phyloP scores from a whole-genome alignment of 257 asterid species.

The Galeopsis tetrahit region DNA sequence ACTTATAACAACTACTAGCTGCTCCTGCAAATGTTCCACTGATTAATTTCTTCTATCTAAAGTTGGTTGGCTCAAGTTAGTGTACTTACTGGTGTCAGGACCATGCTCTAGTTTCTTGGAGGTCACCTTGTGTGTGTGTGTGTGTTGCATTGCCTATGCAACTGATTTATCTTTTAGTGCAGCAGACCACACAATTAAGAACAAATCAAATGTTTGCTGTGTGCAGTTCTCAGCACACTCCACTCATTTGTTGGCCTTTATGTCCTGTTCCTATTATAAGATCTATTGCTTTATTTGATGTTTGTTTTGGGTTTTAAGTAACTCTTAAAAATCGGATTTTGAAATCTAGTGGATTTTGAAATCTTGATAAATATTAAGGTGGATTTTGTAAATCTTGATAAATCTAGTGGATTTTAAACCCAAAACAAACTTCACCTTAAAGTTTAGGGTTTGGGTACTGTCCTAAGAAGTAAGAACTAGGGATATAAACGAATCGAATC shows the following conservation, averaged over 20 bases:
- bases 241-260: conserved; percentile 72
- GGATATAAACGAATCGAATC: too few relatives aligned
- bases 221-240: conserved; percentile 87
- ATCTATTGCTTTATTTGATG: conserved; percentile 59
- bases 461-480: too few relatives aligned
- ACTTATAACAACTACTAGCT: background rate
- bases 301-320: too few relatives aligned
- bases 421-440: too few relatives aligned
- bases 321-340: too few relatives aligned
- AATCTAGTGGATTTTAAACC: too few relatives aligned
- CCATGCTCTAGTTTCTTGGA: conserved; percentile 1
- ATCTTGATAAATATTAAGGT: too few relatives aligned
- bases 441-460: background rate
- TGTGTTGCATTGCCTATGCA: background rate
- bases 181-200: conserved; percentile 87
- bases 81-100: background rate
- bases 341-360: too few relatives aligned
- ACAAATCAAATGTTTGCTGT: conserved; percentile 86
- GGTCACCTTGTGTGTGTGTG: background rate
- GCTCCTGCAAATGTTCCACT: conserved; percentile 1
- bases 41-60: conserved; percentile 14
- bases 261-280: conserved; percentile 78
- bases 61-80: background rate
- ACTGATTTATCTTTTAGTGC: conserved; percentile 51
- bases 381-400: too few relatives aligned